Evolutionary conservation across 108 stramenopile species (phyloP).

Genomic region (Parietichytrium sp.): DNA sequence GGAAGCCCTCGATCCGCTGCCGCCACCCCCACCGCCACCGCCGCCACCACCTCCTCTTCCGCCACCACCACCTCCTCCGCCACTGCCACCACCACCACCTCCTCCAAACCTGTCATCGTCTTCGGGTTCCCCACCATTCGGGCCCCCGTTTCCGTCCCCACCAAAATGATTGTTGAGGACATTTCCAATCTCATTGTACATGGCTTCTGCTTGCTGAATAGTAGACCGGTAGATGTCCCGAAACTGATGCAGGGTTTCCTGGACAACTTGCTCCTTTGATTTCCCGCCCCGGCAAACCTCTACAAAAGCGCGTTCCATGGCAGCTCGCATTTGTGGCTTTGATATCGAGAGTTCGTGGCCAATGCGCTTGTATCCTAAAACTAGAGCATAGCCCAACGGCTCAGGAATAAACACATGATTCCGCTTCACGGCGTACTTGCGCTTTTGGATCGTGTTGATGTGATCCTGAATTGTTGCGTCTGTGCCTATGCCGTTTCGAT

Average conservation of each 20-base stretch:
- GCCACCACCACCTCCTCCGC: not conserved
- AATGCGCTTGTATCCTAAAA: constrained; percentile 25
- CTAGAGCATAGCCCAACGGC: constrained; percentile 4
- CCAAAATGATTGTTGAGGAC: not conserved
- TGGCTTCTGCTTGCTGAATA: not conserved
- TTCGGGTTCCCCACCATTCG: not conserved
- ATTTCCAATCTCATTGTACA: no score
- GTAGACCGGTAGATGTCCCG: not conserved
- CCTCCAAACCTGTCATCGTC: not conserved
- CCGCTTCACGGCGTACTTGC: constrained; percentile 45
- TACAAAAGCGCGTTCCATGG: not conserved
- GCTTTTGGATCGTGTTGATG: constrained; percentile 56
- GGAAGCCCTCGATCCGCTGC: not conserved
- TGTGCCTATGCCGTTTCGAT: constrained; percentile 61
- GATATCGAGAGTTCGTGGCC: constrained; percentile 2
- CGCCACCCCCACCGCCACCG: not conserved
- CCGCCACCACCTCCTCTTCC: not conserved
- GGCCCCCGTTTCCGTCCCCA: not conserved
- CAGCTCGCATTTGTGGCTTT: not conserved
- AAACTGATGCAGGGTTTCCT: not conserved
- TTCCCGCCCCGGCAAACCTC: not conserved
- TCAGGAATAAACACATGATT: not conserved
- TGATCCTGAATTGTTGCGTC: constrained; percentile 68
- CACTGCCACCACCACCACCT: not conserved
- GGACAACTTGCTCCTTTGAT: not conserved